Evolutionary conservation across 352 stramenopile genomes (phyloP).

Genomic region (Globisporangium parvum): DNA sequence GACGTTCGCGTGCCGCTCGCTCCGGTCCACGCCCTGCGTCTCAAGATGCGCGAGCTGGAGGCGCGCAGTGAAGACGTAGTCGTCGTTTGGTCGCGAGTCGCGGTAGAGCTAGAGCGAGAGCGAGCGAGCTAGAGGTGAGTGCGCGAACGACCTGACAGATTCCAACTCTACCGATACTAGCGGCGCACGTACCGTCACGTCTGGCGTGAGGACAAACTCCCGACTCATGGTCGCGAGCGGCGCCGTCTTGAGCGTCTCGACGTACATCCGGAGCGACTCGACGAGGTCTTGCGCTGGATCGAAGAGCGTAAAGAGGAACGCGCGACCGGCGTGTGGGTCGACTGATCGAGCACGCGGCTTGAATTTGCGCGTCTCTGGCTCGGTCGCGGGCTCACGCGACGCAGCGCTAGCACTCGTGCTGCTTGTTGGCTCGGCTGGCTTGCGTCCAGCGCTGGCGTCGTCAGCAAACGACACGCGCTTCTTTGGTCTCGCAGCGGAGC

Average conservation of each 20-base stretch:
- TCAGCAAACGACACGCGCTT: conserved; percentile 14
- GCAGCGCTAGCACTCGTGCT: no score
- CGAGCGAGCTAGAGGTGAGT: not conserved
- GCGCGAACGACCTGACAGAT: not conserved
- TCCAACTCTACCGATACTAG: no score
- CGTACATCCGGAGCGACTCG: conserved; percentile 40
- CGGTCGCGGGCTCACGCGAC: not conserved
- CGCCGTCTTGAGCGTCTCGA: conserved; percentile 27
- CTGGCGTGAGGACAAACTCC: conserved; percentile 46
- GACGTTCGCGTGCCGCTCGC: conserved; percentile 48
- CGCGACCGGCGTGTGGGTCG: conserved; percentile 22
- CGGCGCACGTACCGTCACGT: conserved; percentile 47
- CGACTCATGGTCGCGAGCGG: conserved; percentile 46
- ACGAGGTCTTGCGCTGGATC: conserved; percentile 53
- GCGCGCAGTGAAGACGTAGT: conserved; percentile 18
- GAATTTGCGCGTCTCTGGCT: not conserved
- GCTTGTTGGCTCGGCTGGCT: not conserved
- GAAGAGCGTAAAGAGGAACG: conserved; percentile 49
- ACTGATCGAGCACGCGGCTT: not conserved
- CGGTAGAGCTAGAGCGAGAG: conserved; percentile 23
- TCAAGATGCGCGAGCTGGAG: conserved; percentile 42
- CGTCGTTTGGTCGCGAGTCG: conserved; percentile 18
- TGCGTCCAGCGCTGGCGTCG: no score
- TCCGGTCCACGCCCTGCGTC: conserved; percentile 19
- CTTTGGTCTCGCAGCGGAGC: not conserved